A percentile compares a stretch with the other conserved stretches of the same genome.
Conservation (phyloP, 2,329 filamentous ascomycete species). For the Monosporascus sp. region DNA sequence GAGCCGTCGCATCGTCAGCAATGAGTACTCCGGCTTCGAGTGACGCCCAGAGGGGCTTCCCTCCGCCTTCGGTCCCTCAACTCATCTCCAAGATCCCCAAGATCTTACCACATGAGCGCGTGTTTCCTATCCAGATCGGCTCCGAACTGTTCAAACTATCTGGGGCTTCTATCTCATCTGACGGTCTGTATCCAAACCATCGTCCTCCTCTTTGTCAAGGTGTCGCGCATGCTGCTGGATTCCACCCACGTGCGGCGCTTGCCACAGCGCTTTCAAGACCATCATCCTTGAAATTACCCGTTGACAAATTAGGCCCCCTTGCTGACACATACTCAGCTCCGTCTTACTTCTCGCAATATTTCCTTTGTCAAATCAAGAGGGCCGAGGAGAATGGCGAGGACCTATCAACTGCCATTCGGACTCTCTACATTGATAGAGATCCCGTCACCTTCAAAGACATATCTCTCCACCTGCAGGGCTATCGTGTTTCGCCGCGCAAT, state of each 20-base stretch:
- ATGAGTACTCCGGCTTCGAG: slow-evolving; percentile 25
- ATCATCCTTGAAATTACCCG: not conserved
- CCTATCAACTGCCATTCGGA: slow-evolving; percentile 52
- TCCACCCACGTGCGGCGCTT: not conserved
- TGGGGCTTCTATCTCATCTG: slow-evolving; percentile 67
- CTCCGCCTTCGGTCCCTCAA: slow-evolving; percentile 26
- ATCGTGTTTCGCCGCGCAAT: slow-evolving; percentile 77
- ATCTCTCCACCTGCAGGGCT: slow-evolving; percentile 84
- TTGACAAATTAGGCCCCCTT: slow-evolving; percentile 5
- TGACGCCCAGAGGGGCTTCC: slow-evolving; percentile 24
- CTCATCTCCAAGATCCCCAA: slow-evolving; percentile 45
- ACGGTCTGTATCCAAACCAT: slow-evolving; percentile 47
- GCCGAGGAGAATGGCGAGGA: slow-evolving; percentile 56
- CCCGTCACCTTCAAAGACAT: slow-evolving; percentile 86
- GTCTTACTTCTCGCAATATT: slow-evolving; percentile 95
- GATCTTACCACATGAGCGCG: slow-evolving; percentile 63
- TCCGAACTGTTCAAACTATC: slow-evolving; percentile 68
- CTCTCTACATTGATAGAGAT: slow-evolving; percentile 92
- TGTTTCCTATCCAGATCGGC: slow-evolving; percentile 71
- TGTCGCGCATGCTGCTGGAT: slow-evolving; percentile 3
- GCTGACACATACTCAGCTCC: slow-evolving; percentile 56
- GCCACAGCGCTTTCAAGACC: not conserved
- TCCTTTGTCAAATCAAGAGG: slow-evolving; percentile 70
- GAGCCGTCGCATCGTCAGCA: slow-evolving; percentile 8
- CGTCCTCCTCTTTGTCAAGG: slow-evolving; percentile 5